phyloP scores from a whole-genome alignment of 345 rosid species.

The Populus tremula region DNA sequence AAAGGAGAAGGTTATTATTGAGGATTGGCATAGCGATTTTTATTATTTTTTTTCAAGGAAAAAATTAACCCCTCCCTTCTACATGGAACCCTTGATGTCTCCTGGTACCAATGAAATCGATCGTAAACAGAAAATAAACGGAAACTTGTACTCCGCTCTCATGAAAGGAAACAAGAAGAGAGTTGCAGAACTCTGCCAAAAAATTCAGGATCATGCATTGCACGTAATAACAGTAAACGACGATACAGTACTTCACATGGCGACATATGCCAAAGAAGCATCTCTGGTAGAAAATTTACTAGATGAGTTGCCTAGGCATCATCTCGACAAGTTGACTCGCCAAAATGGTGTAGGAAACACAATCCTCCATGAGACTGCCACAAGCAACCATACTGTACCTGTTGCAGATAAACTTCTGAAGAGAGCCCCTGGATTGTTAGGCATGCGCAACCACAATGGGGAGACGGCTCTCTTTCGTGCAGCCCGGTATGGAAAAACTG shows the following conservation, averaged over 20 bases:
- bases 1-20: too few species aligned
- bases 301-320: not conserved
- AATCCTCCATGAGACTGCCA: not conserved
- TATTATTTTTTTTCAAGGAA: too few species aligned
- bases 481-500: not conserved
- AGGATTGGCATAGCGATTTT: too few species aligned
- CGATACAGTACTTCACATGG: constrained; percentile 11
- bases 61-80: too few species aligned
- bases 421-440: constrained; percentile 4
- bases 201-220: not conserved
- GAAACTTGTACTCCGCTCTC: not conserved
- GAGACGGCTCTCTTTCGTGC: constrained; percentile 9
- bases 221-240: constrained; percentile 4
- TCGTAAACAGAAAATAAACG: not conserved
- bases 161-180: constrained; percentile 4
- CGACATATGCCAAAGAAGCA: constrained; percentile 6
- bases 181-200: not conserved
- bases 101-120: not conserved
- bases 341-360: not conserved
- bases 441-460: constrained; percentile 9
- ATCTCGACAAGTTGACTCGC: not conserved
- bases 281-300: not conserved
- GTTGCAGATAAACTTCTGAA: constrained; percentile 6
- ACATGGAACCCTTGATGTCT: not conserved
- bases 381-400: not conserved